Conservation (phyloP, 1,284 basidiomycete species). For the Ganoderma leucocontextum region DNA sequence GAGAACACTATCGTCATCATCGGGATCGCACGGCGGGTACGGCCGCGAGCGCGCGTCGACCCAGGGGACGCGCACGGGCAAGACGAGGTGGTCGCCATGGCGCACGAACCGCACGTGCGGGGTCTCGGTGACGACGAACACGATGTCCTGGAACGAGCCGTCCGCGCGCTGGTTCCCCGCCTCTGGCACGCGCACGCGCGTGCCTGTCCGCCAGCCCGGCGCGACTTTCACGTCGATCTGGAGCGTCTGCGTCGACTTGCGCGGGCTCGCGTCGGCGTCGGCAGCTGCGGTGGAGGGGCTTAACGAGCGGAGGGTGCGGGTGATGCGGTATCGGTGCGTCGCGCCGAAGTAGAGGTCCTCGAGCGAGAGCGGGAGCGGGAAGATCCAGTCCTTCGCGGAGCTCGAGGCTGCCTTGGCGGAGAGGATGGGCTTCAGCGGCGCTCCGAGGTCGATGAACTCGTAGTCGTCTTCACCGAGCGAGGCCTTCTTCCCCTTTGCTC, state of each 20-base stretch:
- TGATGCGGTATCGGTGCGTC: conserved; percentile 83
- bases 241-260: conserved; percentile 65
- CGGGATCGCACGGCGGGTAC: conserved; percentile 21
- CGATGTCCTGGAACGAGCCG: conserved; percentile 77
- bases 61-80: conserved; percentile 76
- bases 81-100: conserved; percentile 75
- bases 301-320: conserved; percentile 55
- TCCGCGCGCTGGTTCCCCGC: conserved; percentile 81
- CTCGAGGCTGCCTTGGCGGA: conserved; percentile 36
- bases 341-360: conserved; percentile 89
- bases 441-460: conserved; percentile 43
- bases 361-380: conserved; percentile 79
- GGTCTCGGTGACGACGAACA: conserved; percentile 82
- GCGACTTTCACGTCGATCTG: conserved; percentile 80
- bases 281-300: not conserved
- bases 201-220: conserved; percentile 77
- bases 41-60: conserved; percentile 62
- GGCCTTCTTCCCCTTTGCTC: conserved; percentile 33
- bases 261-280: not conserved
- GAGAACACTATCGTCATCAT: conserved; percentile 20
- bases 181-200: conserved; percentile 77
- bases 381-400: conserved; percentile 59
- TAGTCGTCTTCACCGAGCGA: conserved; percentile 41
- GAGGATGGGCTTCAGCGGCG: conserved; percentile 48
- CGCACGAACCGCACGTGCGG: conserved; percentile 76